These are phyloP conservation scores for Lathyrus aphaca DNA, from an alignment of 306 rosid genomes.

Conservation along the genomic window DNA sequence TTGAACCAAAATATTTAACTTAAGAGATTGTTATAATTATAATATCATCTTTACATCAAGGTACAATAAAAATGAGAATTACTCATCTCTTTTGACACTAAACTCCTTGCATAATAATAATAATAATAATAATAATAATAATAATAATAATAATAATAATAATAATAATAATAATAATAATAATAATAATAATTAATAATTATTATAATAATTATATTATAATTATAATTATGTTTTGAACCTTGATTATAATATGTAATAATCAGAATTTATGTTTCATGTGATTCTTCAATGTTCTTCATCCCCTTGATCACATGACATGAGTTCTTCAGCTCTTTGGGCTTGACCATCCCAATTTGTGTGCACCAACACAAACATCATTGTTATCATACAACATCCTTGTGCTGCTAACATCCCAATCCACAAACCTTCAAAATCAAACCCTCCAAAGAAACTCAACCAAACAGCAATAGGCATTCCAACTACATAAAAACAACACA, in stretches of 20 bases:
- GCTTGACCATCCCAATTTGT: constrained; percentile 81
- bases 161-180: too few relatives aligned
- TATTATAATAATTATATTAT: too few relatives aligned
- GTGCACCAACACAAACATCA: constrained; percentile 62
- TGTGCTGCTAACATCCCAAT: constrained; percentile 81
- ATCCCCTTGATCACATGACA: constrained; percentile 39
- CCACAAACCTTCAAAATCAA: constrained; percentile 82
- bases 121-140: too few relatives aligned
- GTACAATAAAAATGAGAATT: too few relatives aligned
- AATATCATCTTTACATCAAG: too few relatives aligned
- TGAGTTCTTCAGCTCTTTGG: constrained; percentile 62
- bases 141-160: too few relatives aligned
- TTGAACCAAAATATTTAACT: too few relatives aligned
- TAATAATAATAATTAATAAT: too few relatives aligned
- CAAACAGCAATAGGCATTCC: constrained; percentile 86
- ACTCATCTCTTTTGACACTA: too few relatives aligned
- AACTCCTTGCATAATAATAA: too few relatives aligned
- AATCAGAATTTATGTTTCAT: background rate
- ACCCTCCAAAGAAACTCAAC: constrained; percentile 67
- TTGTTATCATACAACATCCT: constrained; percentile 64
- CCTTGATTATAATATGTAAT: background rate
- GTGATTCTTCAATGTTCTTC: background rate
- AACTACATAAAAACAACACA: constrained; percentile 76
- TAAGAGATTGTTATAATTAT: too few relatives aligned
- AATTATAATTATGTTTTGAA: too few relatives aligned